Conservation (phyloP, 345 rosid species). For the Acer saccharum region DNA sequence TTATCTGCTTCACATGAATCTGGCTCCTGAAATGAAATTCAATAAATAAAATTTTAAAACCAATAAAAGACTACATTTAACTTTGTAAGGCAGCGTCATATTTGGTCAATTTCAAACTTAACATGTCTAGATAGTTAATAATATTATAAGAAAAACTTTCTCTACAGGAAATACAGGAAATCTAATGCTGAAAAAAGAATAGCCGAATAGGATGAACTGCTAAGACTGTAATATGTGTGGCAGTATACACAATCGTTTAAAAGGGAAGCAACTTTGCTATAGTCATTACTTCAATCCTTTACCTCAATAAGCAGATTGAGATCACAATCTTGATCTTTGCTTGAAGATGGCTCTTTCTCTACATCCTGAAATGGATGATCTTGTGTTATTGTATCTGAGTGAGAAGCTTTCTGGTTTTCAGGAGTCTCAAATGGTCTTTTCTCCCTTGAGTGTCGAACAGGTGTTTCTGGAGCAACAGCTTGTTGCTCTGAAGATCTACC, state of each 20-base stretch:
- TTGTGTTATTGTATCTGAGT: constrained; percentile 25
- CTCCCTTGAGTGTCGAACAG: constrained; percentile 38
- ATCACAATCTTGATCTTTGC: constrained; percentile 43
- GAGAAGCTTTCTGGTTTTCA: constrained; percentile 33
- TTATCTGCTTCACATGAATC: constrained; percentile 30
- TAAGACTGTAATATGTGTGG: neutral
- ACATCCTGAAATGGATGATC: constrained; percentile 24
- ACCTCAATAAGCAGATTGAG: constrained; percentile 47
- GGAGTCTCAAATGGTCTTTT: constrained; percentile 44
- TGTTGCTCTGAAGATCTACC: constrained; percentile 26
- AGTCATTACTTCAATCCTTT: constrained; percentile 31
- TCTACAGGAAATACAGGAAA: neutral
- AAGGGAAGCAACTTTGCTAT: neutral
- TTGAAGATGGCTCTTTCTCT: constrained; percentile 22
- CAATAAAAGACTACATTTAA: neutral
- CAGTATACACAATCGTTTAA: neutral
- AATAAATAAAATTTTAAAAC: constrained; percentile 13
- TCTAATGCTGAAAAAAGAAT: neutral
- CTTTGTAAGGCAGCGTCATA: neutral
- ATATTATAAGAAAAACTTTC: neutral
- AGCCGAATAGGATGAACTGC: neutral
- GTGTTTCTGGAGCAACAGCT: constrained; percentile 75
- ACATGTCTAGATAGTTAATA: neutral
- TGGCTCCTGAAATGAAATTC: constrained; percentile 34
- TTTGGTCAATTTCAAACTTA: neutral